These are phyloP conservation scores for Blastocystis sp. DNA, from an alignment of 352 stramenopile species.

Conservation along the genomic window DNA sequence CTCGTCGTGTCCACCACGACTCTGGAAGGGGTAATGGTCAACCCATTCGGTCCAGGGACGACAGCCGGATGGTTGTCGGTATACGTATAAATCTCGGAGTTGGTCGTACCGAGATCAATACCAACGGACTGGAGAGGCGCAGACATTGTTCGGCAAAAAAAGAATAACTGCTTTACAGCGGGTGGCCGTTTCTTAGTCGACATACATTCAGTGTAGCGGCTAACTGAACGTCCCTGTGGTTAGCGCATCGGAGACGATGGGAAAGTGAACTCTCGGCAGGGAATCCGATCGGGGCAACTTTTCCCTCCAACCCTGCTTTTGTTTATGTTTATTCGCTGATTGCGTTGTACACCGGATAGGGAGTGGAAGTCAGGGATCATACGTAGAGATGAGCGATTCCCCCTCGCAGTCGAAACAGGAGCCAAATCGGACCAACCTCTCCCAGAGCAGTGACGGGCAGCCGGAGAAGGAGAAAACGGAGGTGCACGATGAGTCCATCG, in stretches of 20 bases:
- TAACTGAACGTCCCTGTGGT: too few species aligned
- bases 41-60: conserved; percentile 80
- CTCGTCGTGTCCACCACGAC: conserved; percentile 80
- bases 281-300: too few species aligned
- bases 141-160: neutral
- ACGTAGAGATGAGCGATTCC: too few species aligned
- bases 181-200: neutral
- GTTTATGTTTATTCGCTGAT: too few species aligned
- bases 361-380: too few species aligned
- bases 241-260: too few species aligned
- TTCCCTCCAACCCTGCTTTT: too few species aligned
- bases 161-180: conserved; percentile 42
- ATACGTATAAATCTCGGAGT: conserved; percentile 80
- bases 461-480: neutral
- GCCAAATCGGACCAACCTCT: too few species aligned
- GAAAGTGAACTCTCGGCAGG: too few species aligned
- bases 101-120: conserved; percentile 82
- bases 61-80: conserved; percentile 78
- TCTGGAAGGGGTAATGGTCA: conserved; percentile 83
- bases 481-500: conserved; percentile 17
- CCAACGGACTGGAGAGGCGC: conserved; percentile 71
- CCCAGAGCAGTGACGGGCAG: neutral
- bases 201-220: neutral
- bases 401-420: too few species aligned
- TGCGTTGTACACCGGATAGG: too few species aligned